Conservation (phyloP, 2,329 filamentous ascomycete genomes). For the Kalmusia sp. region DNA sequence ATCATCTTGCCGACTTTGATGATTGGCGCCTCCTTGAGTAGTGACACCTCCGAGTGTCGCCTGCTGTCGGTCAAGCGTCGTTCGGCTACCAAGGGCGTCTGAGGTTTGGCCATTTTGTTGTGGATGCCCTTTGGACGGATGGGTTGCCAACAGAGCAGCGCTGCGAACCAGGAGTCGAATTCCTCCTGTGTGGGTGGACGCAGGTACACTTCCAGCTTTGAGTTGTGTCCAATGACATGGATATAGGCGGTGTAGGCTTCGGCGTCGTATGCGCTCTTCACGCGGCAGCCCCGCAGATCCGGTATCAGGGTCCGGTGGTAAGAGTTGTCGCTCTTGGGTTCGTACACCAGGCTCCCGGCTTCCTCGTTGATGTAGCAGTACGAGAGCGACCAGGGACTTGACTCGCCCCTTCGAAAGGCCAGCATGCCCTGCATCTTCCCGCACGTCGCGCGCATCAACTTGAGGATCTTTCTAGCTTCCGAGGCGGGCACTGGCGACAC, state of each 20-base stretch:
- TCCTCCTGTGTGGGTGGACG: conserved; percentile 70
- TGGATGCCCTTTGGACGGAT: conserved; percentile 66
- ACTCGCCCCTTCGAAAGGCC: conserved; percentile 70
- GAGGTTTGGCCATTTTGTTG: conserved; percentile 61
- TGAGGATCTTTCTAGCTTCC: conserved; percentile 74
- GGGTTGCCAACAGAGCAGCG: conserved; percentile 82
- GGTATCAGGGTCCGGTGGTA: conserved; percentile 73
- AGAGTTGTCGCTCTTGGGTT: conserved; percentile 70
- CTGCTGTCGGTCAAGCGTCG: conserved; percentile 49
- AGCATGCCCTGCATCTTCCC: conserved; percentile 82
- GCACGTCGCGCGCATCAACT: conserved; percentile 78
- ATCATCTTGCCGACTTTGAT: conserved; percentile 81
- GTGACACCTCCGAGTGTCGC: conserved; percentile 58
- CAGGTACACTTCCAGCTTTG: conserved; percentile 68
- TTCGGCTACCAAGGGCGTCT: conserved; percentile 48
- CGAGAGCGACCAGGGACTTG: conserved; percentile 72
- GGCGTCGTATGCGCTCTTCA: conserved; percentile 60
- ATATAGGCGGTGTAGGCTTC: conserved; percentile 59
- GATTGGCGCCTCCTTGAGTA: conserved; percentile 76
- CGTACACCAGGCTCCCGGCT: conserved; percentile 75
- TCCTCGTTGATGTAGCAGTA: conserved; percentile 81
- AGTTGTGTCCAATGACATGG: conserved; percentile 60
- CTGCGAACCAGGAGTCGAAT: conserved; percentile 80
- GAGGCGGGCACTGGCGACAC: conserved; percentile 59
- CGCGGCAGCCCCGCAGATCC: conserved; percentile 76